Base-by-base conservation (phyloP, 2,329 filamentous ascomycete species). In the Xylariaceae sp. region DNA sequence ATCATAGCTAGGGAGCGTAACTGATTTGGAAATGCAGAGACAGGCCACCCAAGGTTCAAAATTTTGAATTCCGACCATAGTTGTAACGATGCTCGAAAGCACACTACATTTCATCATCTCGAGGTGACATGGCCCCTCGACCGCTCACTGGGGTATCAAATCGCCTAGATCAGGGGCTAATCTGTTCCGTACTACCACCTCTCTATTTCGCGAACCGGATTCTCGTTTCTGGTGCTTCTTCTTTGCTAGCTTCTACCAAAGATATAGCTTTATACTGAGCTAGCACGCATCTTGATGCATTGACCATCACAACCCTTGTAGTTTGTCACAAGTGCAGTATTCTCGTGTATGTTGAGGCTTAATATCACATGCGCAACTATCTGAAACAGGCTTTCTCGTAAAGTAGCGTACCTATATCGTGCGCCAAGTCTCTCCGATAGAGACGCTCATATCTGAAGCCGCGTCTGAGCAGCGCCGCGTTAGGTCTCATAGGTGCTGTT, bases 51-150 rank as follows among this genome's bases (percentile, higher is more conserved):
- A 11, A 34, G 19, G 28, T 48, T n/a, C 36, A 37, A 23, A 49
- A 36, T 8, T 11, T 46, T 33, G 19, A 51, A 46, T 41, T 46
- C 34, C 17, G 9, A 29, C 19, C 8, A 33, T 28, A 31, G 17
- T 24, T 28, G 51, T 23, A 21, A 17, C 23, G 36, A 59, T 34
- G 47, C 34, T 55, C n/a, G 19, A 37, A 46, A 41, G 19, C 41
- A 49, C 11, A 51, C 33, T 46, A 37, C 31, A 37, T 16, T 49
- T 26, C 19, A 50, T 33, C 31, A 28, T 45, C 40, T 24, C 4
- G 17, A 17, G 21, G 41, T 23, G 6, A 17, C 23, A 19, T n/a
- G 28, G 19, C 14, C 26, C n/a, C n/a, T 31, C 24, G 12, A 43
- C 17, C 17, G 9, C 33, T 41, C 17, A 36, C 19, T 5, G n/a